Base-by-base conservation (phyloP, 1,284 basidiomycete genomes). In the Boletus mariae region DNA sequence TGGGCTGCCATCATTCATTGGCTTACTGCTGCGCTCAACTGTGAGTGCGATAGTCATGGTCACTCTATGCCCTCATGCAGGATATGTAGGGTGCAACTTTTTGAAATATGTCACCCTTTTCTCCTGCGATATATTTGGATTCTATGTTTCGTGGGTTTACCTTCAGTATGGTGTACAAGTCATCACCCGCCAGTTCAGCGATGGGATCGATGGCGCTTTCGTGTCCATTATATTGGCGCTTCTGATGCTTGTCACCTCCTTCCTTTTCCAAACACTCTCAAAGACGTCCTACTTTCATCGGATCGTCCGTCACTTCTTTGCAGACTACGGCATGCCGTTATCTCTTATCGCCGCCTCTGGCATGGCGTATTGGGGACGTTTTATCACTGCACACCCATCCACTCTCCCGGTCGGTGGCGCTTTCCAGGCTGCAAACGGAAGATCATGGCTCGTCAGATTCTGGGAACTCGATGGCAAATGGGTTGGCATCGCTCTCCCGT, bases 1-100 rank as follows among this genome's bases (percentile, higher is more conserved):
- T 97, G 95, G 94, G 91, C 84, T 12, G 94, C 95, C 0, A 93
- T 94, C 42, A 78, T 96, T 53, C 95, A 98, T 66, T 96, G 91
- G 84, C 68, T 94, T 45, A 89, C 90, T 8, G 92, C 95, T 3
- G 73, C 86, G 5, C 77, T 93, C 45, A 97, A 98, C 61, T 87
- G 90, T 85, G 57, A 61, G 84, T 70, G 23, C 47, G 45, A 4
- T 44, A 1, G 4, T 20, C 31, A 25, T 1, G 2, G 9, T 12
- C 15, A 25, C 2, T 9, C 7, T 9, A 5, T 26, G 13, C 7
- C 46, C 52, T 63, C 23, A 56, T 26, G 54, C 34, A 47, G 37
- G 59, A 63, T 51, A 58, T 61, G 12, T 56, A 93, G 92, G 83
- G 75, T 90, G 88, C 61, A 87, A 90, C 63, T 87, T 90, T 57